These are phyloP conservation scores for Exophiala sp. DNA, from an alignment of 2,329 filamentous ascomycete species.

Conservation along the genomic window DNA sequence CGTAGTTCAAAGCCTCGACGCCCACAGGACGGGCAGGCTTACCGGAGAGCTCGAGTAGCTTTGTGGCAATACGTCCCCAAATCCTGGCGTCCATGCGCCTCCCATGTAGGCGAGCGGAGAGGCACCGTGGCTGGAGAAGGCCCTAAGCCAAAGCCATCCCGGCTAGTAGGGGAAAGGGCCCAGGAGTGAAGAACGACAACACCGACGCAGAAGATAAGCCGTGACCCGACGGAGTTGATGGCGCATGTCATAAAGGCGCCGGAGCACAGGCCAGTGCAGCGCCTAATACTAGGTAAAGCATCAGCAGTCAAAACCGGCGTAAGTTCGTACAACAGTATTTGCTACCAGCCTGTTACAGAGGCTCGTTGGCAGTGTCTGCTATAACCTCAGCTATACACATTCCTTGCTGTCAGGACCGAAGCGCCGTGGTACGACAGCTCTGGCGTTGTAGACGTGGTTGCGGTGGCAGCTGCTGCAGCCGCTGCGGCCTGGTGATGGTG, in stretches of 20 bases:
- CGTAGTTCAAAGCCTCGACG: neutral
- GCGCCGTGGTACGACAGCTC: too few species aligned
- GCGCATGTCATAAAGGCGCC: neutral
- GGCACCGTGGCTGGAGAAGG: too few species aligned
- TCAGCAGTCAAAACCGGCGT: neutral
- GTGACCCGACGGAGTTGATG: neutral
- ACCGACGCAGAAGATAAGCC: neutral
- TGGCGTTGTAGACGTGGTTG: too few species aligned
- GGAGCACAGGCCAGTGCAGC: neutral
- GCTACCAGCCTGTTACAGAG: too few species aligned
- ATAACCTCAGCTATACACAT: too few species aligned
- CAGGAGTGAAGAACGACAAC: neutral
- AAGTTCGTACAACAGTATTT: neutral
- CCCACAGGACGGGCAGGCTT: slow-evolving; percentile 14
- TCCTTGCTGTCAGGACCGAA: too few species aligned
- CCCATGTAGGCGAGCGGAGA: too few species aligned
- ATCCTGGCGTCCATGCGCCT: slow-evolving; percentile 13
- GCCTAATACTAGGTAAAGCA: too few species aligned
- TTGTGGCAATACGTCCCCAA: slow-evolving; percentile 2
- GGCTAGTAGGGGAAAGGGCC: neutral
- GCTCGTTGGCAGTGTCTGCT: too few species aligned
- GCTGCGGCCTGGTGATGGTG: too few species aligned
- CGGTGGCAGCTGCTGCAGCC: too few species aligned
- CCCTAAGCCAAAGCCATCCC: neutral
- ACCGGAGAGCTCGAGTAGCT: slow-evolving; percentile 3